A percentile compares a stretch with the other conserved stretches of the same genome.
Conservation (phyloP, 129 eudicot genomes). For the Flaveria robusta region DNA sequence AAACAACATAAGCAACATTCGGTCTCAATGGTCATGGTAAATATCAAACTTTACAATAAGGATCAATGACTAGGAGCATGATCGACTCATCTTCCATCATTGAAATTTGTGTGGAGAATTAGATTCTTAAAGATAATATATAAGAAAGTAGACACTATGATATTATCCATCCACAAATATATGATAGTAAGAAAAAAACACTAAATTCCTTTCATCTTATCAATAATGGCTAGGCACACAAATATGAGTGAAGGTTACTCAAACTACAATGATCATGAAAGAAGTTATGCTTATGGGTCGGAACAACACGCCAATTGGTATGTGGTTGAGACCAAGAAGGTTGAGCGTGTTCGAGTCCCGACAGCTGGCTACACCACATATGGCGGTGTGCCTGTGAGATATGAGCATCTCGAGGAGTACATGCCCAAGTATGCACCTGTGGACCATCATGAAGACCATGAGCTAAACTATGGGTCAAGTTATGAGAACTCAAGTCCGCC, state of each 20-base stretch:
- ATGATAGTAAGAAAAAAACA: conserved; percentile 1
- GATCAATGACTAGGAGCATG: conserved; percentile 28
- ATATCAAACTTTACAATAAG: conserved; percentile 18
- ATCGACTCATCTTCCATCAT: conserved; percentile 33
- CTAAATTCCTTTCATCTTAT: not conserved
- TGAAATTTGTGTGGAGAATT: conserved; percentile 27
- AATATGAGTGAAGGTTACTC: conserved; percentile 21
- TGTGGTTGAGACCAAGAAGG: conserved; percentile 35
- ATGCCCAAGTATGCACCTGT: not conserved
- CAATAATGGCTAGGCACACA: conserved; percentile 26
- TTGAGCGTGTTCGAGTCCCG: conserved; percentile 29
- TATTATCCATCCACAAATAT: not conserved
- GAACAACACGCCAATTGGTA: conserved; percentile 17
- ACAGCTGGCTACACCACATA: conserved; percentile 4
- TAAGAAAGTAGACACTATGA: conserved; percentile 6
- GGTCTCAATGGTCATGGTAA: conserved; percentile 21
- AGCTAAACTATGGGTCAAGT: conserved; percentile 20
- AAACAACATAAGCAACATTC: not conserved
- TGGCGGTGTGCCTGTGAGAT: conserved; percentile 1
- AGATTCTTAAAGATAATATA: conserved; percentile 30
- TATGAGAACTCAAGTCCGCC: conserved; percentile 21
- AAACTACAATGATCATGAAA: conserved; percentile 18
- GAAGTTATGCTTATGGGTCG: conserved; percentile 18
- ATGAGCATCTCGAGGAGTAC: not conserved
- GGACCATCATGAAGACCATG: conserved; percentile 21